phyloP scores from a whole-genome alignment of 495 filamentous ascomycete genomes.

The Neurospora sp. region DNA sequence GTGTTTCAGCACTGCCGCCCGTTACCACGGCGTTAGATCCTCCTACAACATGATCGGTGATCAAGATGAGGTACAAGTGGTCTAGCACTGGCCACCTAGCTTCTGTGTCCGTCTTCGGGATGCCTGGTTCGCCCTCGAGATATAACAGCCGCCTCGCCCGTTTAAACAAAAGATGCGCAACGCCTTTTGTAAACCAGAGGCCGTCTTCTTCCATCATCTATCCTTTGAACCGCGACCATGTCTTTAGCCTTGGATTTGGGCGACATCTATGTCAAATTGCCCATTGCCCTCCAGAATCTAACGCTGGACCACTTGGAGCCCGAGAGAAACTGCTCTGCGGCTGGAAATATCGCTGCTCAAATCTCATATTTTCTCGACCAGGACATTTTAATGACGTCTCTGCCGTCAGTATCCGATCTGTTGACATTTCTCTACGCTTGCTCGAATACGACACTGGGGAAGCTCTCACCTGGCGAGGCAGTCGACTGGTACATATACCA shows the following conservation, averaged over 20 bases:
- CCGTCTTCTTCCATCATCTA: accelerated
- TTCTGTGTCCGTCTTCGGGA: not conserved
- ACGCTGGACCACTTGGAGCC: not conserved
- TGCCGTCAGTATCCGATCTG: too few relatives aligned
- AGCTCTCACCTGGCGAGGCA: too few relatives aligned
- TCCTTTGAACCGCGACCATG: not conserved
- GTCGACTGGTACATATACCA: not conserved
- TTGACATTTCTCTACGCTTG: too few relatives aligned
- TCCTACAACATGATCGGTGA: not conserved
- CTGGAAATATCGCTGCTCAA: not conserved
- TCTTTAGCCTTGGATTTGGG: not conserved
- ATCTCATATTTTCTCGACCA: not conserved
- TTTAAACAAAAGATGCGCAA: not conserved
- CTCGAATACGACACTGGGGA: too few relatives aligned
- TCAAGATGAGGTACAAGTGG: not conserved
- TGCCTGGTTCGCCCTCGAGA: not conserved
- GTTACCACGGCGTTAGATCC: not conserved
- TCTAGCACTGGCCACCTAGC: not conserved
- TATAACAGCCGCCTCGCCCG: not conserved
- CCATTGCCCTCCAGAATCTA: accelerated
- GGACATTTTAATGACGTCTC: not conserved
- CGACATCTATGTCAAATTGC: not conserved
- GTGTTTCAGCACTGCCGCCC: too few relatives aligned
- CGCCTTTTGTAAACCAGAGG: not conserved
- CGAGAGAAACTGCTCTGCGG: not conserved